Evolutionary conservation across 805 yeast species (phyloP), one percentile per base, ranked within the genome.

Genomic region (Candida pseudofarinosa): DNA sequence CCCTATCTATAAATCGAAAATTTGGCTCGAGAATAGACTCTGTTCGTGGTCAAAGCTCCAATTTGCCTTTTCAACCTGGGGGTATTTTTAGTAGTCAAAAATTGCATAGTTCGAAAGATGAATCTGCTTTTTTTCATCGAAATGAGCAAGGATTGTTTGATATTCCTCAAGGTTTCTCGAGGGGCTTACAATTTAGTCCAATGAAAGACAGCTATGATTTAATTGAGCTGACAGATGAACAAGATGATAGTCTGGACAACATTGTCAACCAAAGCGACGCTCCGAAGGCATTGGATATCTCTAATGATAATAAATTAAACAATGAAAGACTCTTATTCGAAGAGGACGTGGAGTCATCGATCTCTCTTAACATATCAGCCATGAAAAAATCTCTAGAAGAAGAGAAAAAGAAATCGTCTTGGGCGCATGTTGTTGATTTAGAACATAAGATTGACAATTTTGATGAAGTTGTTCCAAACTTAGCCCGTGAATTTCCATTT

Each of bases 351-450:
- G 77, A 74, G 53, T 74, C 73, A 6, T 46, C 71, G 4, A 65
- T 65, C 2, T 64, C 73, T 0, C 50, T 62, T 19, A 71, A 69
- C 47, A 68, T 59, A 46, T 31, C 57, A 1, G 42, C 53, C 13
- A 47, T 62, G 37, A 53, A 54, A 18, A 46, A 50, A 15, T 47
- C 52, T 17, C 50, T 60, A 50, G 57, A 55, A 13, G 49, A 53
- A 23, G 60, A 56, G 36, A 55, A 51, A 18, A 56, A 57, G 42
- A 77, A 77, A 47, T 79, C 74, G 46, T 80, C 82, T 45, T 93
- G 98, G 98, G 99, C 99, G 0, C 99, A 93, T 65, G 80, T 87
- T 33, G 96, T 93, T 8, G 96, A 93, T 53, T 65, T 93, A 38
- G 80, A 86, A 55, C 95, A 88, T 55, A 79, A 77, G 46, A 79